Conservation (phyloP, 805 yeast genomes). For the Wickerhamia fluorescens region DNA sequence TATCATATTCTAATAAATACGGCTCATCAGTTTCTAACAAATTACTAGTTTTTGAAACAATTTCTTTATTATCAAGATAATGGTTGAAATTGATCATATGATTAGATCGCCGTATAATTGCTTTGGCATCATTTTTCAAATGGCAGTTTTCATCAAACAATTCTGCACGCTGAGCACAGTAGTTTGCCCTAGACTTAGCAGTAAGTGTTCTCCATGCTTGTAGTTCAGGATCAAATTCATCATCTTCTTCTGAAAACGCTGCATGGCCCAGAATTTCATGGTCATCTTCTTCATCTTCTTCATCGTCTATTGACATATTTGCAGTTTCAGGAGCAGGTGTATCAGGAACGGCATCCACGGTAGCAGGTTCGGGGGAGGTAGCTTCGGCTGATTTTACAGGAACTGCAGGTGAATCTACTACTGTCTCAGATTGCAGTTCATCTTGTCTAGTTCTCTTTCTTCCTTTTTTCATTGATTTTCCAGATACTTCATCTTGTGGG, state of each 20-base stretch:
- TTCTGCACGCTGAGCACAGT: constrained; percentile 60
- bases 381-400: constrained; percentile 5
- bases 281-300: constrained; percentile 30
- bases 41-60: constrained; percentile 37
- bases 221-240: constrained; percentile 67
- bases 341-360: constrained; percentile 5
- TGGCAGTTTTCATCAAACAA: constrained; percentile 52
- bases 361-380: constrained; percentile 8
- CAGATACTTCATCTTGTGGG: constrained; percentile 12
- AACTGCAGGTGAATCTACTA: constrained; percentile 7
- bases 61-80: constrained; percentile 34
- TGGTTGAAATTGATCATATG: constrained; percentile 59
- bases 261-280: constrained; percentile 25
- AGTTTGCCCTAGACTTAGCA: constrained; percentile 69
- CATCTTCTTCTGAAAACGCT: constrained; percentile 42
- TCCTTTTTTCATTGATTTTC: constrained; percentile 35
- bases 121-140: constrained; percentile 62
- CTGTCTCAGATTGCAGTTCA: constrained; percentile 17
- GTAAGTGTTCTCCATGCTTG: constrained; percentile 82
- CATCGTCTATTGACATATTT: constrained; percentile 13
- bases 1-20: constrained; percentile 75
- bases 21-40: constrained; percentile 52
- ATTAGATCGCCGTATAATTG: constrained; percentile 55
- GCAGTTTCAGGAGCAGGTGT: constrained; percentile 18
- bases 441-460: constrained; percentile 33